phyloP scores from a whole-genome alignment of 441 rosid species.

The Rhodomyrtus psidioides region DNA sequence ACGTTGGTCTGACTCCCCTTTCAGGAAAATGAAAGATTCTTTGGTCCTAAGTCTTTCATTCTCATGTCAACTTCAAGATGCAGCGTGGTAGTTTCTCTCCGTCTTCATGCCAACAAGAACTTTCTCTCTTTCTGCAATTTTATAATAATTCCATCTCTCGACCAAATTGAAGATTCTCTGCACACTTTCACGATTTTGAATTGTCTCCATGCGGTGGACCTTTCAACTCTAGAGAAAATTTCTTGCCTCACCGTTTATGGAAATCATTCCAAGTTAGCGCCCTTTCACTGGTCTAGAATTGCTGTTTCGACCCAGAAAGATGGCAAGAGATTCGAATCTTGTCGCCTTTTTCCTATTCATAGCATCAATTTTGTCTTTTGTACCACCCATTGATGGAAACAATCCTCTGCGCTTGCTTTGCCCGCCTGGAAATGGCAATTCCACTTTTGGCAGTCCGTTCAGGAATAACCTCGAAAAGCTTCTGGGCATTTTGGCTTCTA shows the following conservation, averaged over 20 bases:
- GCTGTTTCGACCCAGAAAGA: background rate
- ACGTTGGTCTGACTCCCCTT: background rate
- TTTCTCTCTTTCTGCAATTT: background rate
- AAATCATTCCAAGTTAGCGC: background rate
- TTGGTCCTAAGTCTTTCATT: background rate
- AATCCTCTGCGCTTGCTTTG: fast-evolving
- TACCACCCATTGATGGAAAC: background rate
- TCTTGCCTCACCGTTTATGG: background rate
- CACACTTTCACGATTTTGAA: fast-evolving
- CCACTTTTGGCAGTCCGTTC: constrained; percentile 17
- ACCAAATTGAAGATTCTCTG: background rate
- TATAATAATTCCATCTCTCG: background rate
- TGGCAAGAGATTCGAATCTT: background rate
- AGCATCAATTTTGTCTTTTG: background rate
- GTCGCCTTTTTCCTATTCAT: background rate
- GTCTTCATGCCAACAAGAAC: background rate
- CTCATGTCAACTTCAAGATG: background rate
- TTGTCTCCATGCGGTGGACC: background rate
- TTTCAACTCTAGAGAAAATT: background rate
- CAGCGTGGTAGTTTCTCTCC: background rate
- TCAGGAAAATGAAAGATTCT: background rate
- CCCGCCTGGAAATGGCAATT: background rate
- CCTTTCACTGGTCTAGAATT: background rate
- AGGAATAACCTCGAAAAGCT: constrained; percentile 15
- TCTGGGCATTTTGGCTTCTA: constrained; percentile 14